A percentile compares a stretch with the other conserved stretches of the same genome.
Evolutionary conservation across 306 rosid species (phyloP).

Genomic region (Fragaria iinumae): DNA sequence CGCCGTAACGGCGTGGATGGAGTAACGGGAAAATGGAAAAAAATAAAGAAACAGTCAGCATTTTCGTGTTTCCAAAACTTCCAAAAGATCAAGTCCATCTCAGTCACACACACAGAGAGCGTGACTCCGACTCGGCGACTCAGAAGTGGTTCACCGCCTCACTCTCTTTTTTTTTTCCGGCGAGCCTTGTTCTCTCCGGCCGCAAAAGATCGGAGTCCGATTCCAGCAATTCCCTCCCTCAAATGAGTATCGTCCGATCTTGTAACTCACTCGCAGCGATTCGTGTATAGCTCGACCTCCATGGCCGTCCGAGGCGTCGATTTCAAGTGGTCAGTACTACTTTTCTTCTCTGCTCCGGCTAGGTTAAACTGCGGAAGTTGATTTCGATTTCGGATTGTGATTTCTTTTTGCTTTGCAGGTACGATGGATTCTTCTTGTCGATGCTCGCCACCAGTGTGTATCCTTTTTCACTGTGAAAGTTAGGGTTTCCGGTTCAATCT

Average conservation of each 20-base stretch:
- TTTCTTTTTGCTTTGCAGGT: conserved; percentile 50
- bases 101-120: not conserved
- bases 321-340: conserved; percentile 81
- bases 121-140: conserved; percentile 3
- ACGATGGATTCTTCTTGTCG: conserved; percentile 93
- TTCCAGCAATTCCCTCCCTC: conserved; percentile 31
- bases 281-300: not conserved
- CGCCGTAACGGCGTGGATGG: conserved; percentile 10
- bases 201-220: conserved; percentile 17
- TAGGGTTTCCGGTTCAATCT: conserved; percentile 16
- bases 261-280: conserved; percentile 38
- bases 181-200: conserved; percentile 8
- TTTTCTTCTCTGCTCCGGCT: not conserved
- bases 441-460: conserved; percentile 99
- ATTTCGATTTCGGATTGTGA: conserved; percentile 8
- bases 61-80: not conserved
- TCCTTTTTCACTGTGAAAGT: conserved; percentile 49
- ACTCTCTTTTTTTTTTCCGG: not conserved
- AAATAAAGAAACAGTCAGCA: not conserved
- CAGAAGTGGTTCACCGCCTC: not conserved
- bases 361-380: not conserved
- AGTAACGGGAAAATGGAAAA: not conserved
- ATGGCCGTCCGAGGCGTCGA: conserved; percentile 95
- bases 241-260: conserved; percentile 23
- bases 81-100: not conserved